phyloP scores from a whole-genome alignment of 768 basidiomycete species.

The Rhodotorula kratochvilovae region DNA sequence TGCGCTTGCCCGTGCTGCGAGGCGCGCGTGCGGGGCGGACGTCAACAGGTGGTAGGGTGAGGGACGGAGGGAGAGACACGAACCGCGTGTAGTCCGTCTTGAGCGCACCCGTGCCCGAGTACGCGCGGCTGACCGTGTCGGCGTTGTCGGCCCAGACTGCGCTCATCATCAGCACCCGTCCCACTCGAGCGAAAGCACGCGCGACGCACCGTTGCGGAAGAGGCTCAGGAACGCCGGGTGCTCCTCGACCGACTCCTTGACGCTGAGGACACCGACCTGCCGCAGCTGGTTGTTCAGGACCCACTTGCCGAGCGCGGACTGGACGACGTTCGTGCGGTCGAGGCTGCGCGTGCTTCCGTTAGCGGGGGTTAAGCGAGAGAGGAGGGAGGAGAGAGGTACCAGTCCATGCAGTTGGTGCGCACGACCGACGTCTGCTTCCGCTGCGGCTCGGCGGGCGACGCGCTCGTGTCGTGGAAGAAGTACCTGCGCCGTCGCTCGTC shows the following conservation, averaged over 20 bases:
- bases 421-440: conserved; percentile 69
- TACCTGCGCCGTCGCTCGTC: conserved; percentile 54
- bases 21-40: neutral
- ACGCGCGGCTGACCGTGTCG: conserved; percentile 80
- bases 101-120: conserved; percentile 89
- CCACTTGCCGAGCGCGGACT: conserved; percentile 83
- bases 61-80: neutral
- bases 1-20: conserved; percentile 69
- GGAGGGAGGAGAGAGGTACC: conserved; percentile 13
- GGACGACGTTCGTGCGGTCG: conserved; percentile 94
- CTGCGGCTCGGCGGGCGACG: conserved; percentile 52
- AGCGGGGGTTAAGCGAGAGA: too few species aligned
- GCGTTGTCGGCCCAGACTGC: conserved; percentile 98
- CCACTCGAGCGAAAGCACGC: too few species aligned
- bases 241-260: conserved; percentile 71
- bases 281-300: conserved; percentile 72
- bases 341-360: conserved; percentile 67
- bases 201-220: conserved; percentile 75
- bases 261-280: conserved; percentile 64
- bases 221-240: conserved; percentile 72
- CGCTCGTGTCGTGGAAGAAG: conserved; percentile 61
- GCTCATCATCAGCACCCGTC: neutral
- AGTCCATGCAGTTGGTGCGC: conserved; percentile 96
- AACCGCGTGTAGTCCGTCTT: conserved; percentile 93
- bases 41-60: neutral